Conservation (phyloP, 345 rosid genomes). For the Boechera divaricarpa region DNA sequence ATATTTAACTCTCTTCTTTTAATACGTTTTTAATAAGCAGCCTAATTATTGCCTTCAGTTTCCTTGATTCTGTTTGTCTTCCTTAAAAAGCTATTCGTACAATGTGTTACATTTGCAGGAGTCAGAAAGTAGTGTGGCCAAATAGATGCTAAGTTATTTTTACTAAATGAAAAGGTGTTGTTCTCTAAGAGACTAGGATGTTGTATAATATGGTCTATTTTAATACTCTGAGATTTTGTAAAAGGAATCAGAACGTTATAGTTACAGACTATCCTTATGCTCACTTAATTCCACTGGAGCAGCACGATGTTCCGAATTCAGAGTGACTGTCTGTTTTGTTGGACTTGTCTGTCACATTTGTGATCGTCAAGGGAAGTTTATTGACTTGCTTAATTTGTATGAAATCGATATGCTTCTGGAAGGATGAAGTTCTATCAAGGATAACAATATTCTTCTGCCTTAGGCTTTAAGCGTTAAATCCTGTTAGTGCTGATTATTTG, state of each 20-base stretch:
- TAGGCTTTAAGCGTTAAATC: neutral
- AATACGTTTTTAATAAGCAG: neutral
- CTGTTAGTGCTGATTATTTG: neutral
- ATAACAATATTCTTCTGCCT: constrained; percentile 3
- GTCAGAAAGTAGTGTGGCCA: constrained; percentile 13
- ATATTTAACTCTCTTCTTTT: constrained; percentile 10
- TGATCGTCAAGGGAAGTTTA: neutral
- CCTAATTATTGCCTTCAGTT: constrained; percentile 14
- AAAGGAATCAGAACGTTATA: neutral
- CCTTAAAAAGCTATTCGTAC: neutral
- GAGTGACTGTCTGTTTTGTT: constrained; percentile 13
- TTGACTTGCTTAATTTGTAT: constrained; percentile 1
- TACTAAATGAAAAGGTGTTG: neutral
- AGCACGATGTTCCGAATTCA: neutral
- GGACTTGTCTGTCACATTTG: neutral
- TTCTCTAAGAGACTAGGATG: neutral
- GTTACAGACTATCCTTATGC: neutral
- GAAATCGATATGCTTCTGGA: neutral
- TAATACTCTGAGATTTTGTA: neutral
- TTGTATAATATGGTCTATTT: neutral
- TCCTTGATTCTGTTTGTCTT: constrained; percentile 10
- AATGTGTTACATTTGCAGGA: neutral
- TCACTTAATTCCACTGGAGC: constrained; percentile 5
- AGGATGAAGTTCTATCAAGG: neutral
- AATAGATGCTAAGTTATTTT: constrained; percentile 18